A percentile compares a stretch with the other conserved stretches of the same genome.
phyloP scores from a whole-genome alignment of 2,329 filamentous ascomycete species.

The Paecilomyces sp. region DNA sequence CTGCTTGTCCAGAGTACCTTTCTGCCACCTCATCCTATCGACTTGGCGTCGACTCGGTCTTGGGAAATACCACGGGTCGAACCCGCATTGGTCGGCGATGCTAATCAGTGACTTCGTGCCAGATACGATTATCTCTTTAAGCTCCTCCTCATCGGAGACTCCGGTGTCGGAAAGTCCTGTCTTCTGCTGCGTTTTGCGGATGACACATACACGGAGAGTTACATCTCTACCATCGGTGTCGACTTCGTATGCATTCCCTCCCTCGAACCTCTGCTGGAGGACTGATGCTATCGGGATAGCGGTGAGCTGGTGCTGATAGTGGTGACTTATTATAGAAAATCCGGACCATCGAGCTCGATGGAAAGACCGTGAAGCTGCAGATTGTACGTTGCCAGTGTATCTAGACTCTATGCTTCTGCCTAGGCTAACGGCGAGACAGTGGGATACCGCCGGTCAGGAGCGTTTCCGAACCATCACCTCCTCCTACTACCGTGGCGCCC shows the following conservation, averaged over 20 bases:
- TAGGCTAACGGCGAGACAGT: conserved; percentile 49
- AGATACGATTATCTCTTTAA: conserved; percentile 99
- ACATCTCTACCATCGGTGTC: conserved; percentile 99
- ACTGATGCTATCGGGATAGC: background rate
- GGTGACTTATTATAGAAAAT: conserved; percentile 67
- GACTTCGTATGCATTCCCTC: conserved; percentile 70
- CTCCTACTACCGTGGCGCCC: conserved; percentile 97
- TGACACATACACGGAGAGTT: conserved; percentile 98
- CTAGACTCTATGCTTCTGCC: background rate
- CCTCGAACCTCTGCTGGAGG: background rate
- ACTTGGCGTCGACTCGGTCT: background rate
- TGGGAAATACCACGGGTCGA: background rate
- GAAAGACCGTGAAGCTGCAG: conserved; percentile 99
- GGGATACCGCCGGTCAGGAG: conserved; percentile 98
- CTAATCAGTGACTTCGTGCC: conserved; percentile 17
- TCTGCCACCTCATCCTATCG: conserved; percentile 2
- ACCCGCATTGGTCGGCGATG: conserved; percentile 2
- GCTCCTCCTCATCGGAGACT: conserved; percentile 99
- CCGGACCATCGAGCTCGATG: conserved; percentile 97
- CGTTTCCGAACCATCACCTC: conserved; percentile 99
- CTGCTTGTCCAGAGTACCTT: conserved; percentile 16
- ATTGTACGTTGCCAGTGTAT: conserved; percentile 60
- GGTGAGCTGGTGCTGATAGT: conserved; percentile 16
- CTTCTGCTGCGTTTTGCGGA: conserved; percentile 95
- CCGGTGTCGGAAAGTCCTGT: conserved; percentile 99